These are phyloP conservation scores for Marasmius tenuissimus DNA, from an alignment of 1,284 basidiomycete species.

Conservation along the genomic window DNA sequence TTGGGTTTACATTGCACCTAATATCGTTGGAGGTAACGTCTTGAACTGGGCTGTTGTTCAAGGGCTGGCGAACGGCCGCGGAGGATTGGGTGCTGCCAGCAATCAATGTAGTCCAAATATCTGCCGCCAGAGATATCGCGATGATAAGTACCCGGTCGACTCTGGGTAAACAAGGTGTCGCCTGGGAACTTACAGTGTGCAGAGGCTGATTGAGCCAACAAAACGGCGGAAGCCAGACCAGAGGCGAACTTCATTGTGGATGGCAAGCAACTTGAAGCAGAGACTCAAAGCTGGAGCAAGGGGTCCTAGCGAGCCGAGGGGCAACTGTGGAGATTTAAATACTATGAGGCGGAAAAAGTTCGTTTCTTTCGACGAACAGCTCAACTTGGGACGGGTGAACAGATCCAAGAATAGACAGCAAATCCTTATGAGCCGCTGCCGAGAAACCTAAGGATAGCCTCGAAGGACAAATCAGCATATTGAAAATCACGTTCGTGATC, in stretches of 20 bases:
- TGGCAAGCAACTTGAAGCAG: not conserved
- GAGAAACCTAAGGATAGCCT: too few species aligned
- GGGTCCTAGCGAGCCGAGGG: too few species aligned
- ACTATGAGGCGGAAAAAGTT: too few species aligned
- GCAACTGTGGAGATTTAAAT: too few species aligned
- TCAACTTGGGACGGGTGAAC: too few species aligned
- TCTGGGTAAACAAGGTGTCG: not conserved
- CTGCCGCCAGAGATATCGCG: slow-evolving; percentile 16
- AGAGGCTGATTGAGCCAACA: slow-evolving; percentile 28
- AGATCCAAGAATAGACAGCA: too few species aligned
- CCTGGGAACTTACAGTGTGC: slow-evolving; percentile 33
- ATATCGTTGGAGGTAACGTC: slow-evolving; percentile 33
- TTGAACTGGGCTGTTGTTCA: slow-evolving; percentile 41
- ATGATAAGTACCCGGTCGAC: not conserved
- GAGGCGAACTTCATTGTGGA: slow-evolving; percentile 28
- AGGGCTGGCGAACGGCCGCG: slow-evolving; percentile 29
- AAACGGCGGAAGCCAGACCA: slow-evolving; percentile 21
- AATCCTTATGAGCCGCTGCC: too few species aligned
- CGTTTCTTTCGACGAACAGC: too few species aligned
- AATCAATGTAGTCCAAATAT: slow-evolving; percentile 37
- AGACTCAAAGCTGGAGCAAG: too few species aligned
- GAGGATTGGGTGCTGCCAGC: not conserved
- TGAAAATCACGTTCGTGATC: too few species aligned
- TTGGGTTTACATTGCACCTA: slow-evolving; percentile 37
- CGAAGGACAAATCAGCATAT: too few species aligned